Conservation (phyloP, 345 rosid genomes). For the Corchorus olitorius region DNA sequence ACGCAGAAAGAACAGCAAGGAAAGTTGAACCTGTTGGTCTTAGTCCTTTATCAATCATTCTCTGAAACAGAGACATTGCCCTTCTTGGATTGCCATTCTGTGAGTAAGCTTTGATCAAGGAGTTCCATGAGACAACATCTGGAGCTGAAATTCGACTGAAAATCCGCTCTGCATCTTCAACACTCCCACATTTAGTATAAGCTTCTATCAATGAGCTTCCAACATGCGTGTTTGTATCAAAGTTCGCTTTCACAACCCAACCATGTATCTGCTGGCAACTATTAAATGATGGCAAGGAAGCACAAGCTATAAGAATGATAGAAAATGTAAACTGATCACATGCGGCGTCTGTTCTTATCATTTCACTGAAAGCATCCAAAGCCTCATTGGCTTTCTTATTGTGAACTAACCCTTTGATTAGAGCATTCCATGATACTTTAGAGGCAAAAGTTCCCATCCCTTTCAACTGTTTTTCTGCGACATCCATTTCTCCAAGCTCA, state of each 20-base stretch:
- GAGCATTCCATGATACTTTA: conserved; percentile 26
- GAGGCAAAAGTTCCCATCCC: conserved; percentile 23
- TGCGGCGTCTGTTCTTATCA: conserved; percentile 20
- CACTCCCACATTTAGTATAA: conserved; percentile 31
- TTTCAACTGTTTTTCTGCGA: conserved; percentile 24
- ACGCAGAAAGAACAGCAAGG: conserved; percentile 33
- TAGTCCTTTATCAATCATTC: conserved; percentile 27
- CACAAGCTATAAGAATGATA: conserved; percentile 30
- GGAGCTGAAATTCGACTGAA: conserved; percentile 23
- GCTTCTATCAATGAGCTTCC: conserved; percentile 36
- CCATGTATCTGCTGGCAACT: conserved; percentile 33
- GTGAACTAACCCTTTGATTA: conserved; percentile 25
- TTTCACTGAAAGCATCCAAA: conserved; percentile 22
- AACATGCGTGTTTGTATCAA: conserved; percentile 23
- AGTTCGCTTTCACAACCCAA: conserved; percentile 18
- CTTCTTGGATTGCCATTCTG: conserved; percentile 27
- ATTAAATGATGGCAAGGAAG: conserved; percentile 31
- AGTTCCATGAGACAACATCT: conserved; percentile 36
- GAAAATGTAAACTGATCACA: conserved; percentile 38
- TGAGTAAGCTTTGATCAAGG: conserved; percentile 34
- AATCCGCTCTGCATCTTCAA: conserved; percentile 30
- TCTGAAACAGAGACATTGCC: conserved; percentile 24
- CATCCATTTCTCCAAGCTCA: conserved; percentile 21
- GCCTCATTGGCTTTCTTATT: conserved; percentile 27
- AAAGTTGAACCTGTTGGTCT: conserved; percentile 30